Evolutionary conservation across 2,329 filamentous ascomycete species (phyloP).

Genomic region (Colletotrichum brevisporum): DNA sequence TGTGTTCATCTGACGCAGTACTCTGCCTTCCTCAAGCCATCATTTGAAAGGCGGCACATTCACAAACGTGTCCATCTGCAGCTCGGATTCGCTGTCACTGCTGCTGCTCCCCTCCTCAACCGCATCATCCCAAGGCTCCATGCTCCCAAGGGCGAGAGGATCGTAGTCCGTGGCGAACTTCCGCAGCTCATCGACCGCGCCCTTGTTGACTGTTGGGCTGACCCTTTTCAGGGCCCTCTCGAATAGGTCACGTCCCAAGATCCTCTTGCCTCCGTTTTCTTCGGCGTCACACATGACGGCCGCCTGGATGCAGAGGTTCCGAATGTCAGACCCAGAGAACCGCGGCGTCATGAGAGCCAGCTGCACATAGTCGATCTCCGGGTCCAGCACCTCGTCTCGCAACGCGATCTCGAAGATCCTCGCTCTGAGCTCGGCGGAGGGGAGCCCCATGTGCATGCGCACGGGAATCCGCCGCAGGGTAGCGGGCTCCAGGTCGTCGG

Average conservation of each 20-base stretch:
- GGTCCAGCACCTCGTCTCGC: constrained; percentile 4
- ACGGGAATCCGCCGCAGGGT: background rate
- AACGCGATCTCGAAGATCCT: background rate
- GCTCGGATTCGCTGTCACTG: background rate
- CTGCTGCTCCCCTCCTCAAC: background rate
- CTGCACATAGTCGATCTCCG: background rate
- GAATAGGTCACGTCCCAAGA: background rate
- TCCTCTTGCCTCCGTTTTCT: background rate
- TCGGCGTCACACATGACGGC: background rate
- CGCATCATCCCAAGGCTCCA: background rate
- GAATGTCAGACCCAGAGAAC: constrained; percentile 7
- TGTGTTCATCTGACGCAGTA: background rate
- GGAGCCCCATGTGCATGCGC: constrained; percentile 13
- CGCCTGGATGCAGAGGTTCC: constrained; percentile 5
- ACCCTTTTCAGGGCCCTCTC: background rate
- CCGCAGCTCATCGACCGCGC: background rate
- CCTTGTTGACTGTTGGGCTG: background rate
- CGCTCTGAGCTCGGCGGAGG: background rate
- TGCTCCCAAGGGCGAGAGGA: background rate
- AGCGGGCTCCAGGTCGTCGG: background rate
- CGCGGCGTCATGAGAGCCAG: background rate
- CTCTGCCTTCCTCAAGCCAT: background rate
- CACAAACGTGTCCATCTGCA: background rate
- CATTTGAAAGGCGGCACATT: background rate
- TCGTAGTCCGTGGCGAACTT: constrained; percentile 8